These are phyloP conservation scores for Aspergillus incahuasiensis DNA, from an alignment of 495 filamentous ascomycete species.

Conservation along the genomic window DNA sequence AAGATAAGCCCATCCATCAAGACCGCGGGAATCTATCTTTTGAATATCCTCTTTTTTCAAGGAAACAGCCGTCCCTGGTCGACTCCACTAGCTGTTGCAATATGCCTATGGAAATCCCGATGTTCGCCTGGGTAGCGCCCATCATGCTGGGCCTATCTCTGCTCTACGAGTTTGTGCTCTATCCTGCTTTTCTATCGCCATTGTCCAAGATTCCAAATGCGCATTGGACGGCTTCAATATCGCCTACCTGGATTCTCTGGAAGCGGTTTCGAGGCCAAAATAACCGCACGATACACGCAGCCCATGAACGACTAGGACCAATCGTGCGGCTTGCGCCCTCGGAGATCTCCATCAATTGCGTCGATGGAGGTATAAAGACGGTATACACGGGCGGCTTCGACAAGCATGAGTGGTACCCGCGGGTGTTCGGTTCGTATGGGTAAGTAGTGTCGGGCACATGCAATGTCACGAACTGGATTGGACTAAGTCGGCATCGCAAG, in stretches of 20 bases:
- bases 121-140: constrained; percentile 13
- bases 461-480: background rate
- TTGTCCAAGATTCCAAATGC: constrained; percentile 65
- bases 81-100: background rate
- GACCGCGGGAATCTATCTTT: background rate
- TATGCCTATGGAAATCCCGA: constrained; percentile 37
- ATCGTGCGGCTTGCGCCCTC: constrained; percentile 52
- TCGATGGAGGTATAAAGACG: constrained; percentile 58
- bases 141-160: constrained; percentile 17
- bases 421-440: constrained; percentile 45
- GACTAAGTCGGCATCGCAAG: background rate
- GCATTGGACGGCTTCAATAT: constrained; percentile 62
- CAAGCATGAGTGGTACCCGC: constrained; percentile 70
- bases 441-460: constrained; percentile 19
- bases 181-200: constrained; percentile 61
- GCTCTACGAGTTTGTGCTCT: constrained; percentile 57
- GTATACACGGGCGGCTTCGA: constrained; percentile 74
- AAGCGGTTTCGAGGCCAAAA: constrained; percentile 53
- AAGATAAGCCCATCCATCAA: constrained; percentile 1
- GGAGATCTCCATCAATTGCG: constrained; percentile 57
- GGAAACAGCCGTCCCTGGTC: background rate
- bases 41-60: background rate
- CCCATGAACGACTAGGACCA: constrained; percentile 50
- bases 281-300: constrained; percentile 55
- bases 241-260: constrained; percentile 65